Conservation (phyloP, 2,329 filamentous ascomycete genomes). For the Aspergillus calidoustus region DNA sequence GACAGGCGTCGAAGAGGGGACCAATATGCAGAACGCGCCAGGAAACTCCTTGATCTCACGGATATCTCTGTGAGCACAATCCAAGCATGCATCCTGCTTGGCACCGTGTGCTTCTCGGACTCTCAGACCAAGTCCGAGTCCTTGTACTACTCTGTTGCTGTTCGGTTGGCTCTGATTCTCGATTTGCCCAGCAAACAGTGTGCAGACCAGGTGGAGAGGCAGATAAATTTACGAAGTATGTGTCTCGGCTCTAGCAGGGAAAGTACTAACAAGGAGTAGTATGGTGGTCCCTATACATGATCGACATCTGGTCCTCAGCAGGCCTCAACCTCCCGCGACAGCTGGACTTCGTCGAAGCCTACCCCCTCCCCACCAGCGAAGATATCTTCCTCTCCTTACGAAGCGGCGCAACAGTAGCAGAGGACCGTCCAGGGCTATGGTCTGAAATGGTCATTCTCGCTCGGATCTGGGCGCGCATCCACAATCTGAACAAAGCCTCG, state of each 20-base stretch:
- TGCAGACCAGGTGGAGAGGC: constrained; percentile 26
- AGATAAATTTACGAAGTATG: constrained; percentile 1
- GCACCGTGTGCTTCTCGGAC: constrained; percentile 42
- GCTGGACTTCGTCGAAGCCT: constrained; percentile 29
- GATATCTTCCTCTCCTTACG: constrained; percentile 10
- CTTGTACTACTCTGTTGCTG: constrained; percentile 45
- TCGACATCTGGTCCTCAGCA: constrained; percentile 47
- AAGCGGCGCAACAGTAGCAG: not conserved
- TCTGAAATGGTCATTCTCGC: constrained; percentile 6
- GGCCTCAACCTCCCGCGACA: constrained; percentile 42
- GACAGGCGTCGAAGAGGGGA: constrained; percentile 1
- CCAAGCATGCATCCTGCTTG: constrained; percentile 48
- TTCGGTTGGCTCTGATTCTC: constrained; percentile 42
- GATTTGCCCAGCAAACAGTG: constrained; percentile 40
- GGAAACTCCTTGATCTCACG: constrained; percentile 37
- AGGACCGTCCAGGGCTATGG: not conserved
- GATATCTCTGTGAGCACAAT: constrained; percentile 44
- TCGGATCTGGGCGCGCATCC: constrained; percentile 1
- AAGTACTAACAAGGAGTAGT: constrained; percentile 38
- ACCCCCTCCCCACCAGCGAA: constrained; percentile 46
- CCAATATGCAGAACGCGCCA: not conserved
- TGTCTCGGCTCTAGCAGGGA: constrained; percentile 27
- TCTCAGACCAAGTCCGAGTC: constrained; percentile 38
- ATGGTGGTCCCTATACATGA: constrained; percentile 50
- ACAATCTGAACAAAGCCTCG: constrained; percentile 24